phyloP scores from a whole-genome alignment of 2,329 filamentous ascomycete genomes.

The Penicillium sp. region DNA sequence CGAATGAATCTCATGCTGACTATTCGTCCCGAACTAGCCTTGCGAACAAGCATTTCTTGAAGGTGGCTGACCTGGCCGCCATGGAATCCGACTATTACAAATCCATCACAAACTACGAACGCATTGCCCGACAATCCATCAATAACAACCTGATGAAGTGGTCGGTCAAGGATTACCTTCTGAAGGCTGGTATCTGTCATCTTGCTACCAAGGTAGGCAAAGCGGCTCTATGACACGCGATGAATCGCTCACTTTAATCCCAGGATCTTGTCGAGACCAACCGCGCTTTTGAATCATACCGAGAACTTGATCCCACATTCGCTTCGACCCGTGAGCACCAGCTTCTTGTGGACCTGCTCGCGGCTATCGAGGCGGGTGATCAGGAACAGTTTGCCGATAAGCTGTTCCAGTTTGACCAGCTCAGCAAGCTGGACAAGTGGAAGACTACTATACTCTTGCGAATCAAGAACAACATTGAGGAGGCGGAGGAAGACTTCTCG shows the following conservation, averaged over 20 bases:
- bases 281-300: constrained; percentile 74
- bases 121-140: constrained; percentile 69
- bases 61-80: constrained; percentile 81
- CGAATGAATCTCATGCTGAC: neutral
- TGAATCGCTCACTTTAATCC: constrained; percentile 3
- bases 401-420: constrained; percentile 80
- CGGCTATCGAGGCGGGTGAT: constrained; percentile 69
- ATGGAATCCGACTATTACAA: constrained; percentile 78
- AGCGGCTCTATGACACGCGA: neutral
- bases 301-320: constrained; percentile 73
- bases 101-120: constrained; percentile 75
- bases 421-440: constrained; percentile 94
- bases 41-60: constrained; percentile 89
- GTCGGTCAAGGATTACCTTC: constrained; percentile 90
- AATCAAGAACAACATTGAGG: constrained; percentile 78
- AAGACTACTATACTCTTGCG: constrained; percentile 80
- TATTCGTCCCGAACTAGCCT: constrained; percentile 48
- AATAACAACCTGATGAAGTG: constrained; percentile 90
- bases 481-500: constrained; percentile 62
- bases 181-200: constrained; percentile 91
- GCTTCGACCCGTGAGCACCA: constrained; percentile 71
- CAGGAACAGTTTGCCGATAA: constrained; percentile 80
- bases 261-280: constrained; percentile 69
- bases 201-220: constrained; percentile 54
- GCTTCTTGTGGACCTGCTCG: constrained; percentile 69